These are phyloP conservation scores for Intubia oerlemansii DNA, from an alignment of 2,329 filamentous ascomycete species.

Conservation along the genomic window DNA sequence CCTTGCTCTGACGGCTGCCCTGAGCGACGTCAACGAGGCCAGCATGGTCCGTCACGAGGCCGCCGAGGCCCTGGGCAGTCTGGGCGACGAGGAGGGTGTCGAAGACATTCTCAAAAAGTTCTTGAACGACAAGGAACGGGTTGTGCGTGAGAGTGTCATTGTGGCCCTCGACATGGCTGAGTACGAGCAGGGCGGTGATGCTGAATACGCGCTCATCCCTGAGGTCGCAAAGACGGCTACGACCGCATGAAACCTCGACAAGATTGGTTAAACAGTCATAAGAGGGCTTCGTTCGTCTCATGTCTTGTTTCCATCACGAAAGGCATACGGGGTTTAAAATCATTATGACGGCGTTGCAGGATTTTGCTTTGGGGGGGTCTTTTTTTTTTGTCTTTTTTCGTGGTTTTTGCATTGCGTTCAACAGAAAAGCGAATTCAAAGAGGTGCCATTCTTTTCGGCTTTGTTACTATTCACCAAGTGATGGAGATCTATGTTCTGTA, in stretches of 20 bases:
- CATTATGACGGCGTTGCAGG: too few relatives aligned
- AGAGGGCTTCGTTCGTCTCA: too few relatives aligned
- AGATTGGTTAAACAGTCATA: not conserved
- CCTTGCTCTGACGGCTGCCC: conserved; percentile 57
- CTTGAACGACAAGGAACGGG: conserved; percentile 73
- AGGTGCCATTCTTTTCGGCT: too few relatives aligned
- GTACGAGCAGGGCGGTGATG: conserved; percentile 73
- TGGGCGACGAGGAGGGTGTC: conserved; percentile 85
- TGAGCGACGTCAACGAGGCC: conserved; percentile 61
- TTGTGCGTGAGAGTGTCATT: conserved; percentile 84
- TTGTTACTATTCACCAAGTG: too few relatives aligned
- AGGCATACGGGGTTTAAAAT: not conserved
- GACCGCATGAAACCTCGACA: too few relatives aligned
- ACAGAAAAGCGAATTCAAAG: too few relatives aligned
- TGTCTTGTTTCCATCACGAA: too few relatives aligned
- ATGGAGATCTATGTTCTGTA: too few relatives aligned
- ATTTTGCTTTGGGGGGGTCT: too few relatives aligned
- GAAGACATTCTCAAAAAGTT: conserved; percentile 69
- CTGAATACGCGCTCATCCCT: conserved; percentile 83
- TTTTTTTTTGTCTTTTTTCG: too few relatives aligned
- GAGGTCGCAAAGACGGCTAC: conserved; percentile 21
- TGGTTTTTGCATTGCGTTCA: too few relatives aligned
- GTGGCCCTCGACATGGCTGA: conserved; percentile 97
- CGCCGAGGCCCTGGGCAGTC: conserved; percentile 81
- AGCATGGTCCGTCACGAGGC: conserved; percentile 98